Conservation (phyloP, 371 early-diverging fungal species). For the Mortierella sp. region DNA sequence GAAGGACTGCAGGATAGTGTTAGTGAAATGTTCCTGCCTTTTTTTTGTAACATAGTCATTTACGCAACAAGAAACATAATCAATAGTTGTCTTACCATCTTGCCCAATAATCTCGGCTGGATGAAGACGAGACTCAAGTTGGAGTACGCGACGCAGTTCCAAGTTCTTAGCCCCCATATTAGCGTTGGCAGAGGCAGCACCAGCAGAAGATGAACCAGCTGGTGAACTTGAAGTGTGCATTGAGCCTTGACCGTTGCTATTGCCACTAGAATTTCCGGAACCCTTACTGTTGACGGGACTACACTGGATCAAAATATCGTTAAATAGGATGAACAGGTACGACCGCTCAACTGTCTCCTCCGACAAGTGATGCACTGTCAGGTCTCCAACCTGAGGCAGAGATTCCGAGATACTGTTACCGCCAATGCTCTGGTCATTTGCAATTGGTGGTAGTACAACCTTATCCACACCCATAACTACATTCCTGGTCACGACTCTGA, state of each 20-base stretch:
- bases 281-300: constrained; percentile 33
- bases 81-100: constrained; percentile 38
- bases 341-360: constrained; percentile 51
- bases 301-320: constrained; percentile 67
- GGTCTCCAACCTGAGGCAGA: constrained; percentile 17
- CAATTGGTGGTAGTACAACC: background rate
- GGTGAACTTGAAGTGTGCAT: background rate
- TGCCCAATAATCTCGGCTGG: constrained; percentile 54
- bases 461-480: constrained; percentile 37
- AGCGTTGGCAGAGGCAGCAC: background rate
- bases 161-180: constrained; percentile 23
- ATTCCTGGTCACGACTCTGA: constrained; percentile 42
- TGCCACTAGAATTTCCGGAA: background rate
- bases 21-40: background rate
- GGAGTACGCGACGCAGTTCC: constrained; percentile 43
- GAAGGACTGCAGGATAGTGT: constrained; percentile 32
- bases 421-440: background rate
- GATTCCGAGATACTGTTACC: background rate
- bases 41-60: background rate
- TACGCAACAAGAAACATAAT: background rate
- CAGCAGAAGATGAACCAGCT: background rate
- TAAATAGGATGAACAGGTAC: constrained; percentile 64
- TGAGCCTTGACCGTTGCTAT: background rate
- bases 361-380: constrained; percentile 41
- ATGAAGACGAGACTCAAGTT: constrained; percentile 50